Conservation (phyloP, 805 yeast species). For the Blastobotrys mokoenaii region DNA sequence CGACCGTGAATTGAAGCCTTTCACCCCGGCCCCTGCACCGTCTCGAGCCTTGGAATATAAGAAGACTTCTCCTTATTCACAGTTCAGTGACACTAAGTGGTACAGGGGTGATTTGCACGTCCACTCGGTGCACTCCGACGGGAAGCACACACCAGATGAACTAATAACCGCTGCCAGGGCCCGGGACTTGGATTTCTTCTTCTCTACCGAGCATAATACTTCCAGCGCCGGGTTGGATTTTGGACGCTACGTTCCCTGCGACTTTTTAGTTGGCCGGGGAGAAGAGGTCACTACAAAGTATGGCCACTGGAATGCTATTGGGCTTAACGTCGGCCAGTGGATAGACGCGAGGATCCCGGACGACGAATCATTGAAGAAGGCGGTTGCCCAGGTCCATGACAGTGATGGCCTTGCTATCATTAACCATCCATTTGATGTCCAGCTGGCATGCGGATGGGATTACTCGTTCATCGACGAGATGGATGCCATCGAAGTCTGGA, state of each 20-base stretch:
- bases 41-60: not conserved
- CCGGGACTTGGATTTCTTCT: conserved; percentile 7
- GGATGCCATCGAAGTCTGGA: conserved; percentile 15
- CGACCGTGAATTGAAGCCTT: not conserved
- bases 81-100: not conserved
- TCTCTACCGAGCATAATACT: conserved; percentile 13
- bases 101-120: conserved; percentile 11
- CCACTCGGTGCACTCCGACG: conserved; percentile 10
- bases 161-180: conserved; percentile 4
- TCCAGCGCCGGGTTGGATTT: conserved; percentile 8
- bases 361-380: conserved; percentile 2
- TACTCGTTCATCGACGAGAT: conserved; percentile 4
- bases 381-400: conserved; percentile 6
- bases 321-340: conserved; percentile 8
- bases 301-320: conserved; percentile 14
- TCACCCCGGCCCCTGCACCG: not conserved
- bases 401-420: conserved; percentile 9
- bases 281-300: conserved; percentile 10
- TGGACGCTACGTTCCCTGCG: conserved; percentile 6
- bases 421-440: conserved; percentile 10
- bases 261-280: conserved; percentile 9
- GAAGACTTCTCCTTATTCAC: not conserved
- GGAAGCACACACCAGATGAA: conserved; percentile 5
- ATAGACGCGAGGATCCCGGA: conserved; percentile 4
- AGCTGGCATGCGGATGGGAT: conserved; percentile 8